Conservation (phyloP, 2,329 filamentous ascomycete genomes). For the Penicillium polonicum region DNA sequence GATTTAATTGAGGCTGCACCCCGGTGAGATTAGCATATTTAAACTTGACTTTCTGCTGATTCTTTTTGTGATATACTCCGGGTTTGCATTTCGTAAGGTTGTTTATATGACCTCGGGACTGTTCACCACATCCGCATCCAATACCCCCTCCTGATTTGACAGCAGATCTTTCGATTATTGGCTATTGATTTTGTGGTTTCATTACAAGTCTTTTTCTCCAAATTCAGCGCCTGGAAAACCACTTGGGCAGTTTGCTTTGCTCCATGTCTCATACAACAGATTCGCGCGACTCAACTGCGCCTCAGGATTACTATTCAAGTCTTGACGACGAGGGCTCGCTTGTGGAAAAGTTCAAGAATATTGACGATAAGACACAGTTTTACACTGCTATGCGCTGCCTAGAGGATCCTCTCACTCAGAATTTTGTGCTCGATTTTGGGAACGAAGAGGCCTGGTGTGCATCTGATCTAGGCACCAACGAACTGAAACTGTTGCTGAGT, state of each 20-base stretch:
- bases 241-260: background rate
- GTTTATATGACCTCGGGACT: background rate
- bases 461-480: constrained; percentile 36
- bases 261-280: constrained; percentile 15
- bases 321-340: constrained; percentile 23
- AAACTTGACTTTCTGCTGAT: background rate
- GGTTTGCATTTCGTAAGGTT: background rate
- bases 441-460: constrained; percentile 44
- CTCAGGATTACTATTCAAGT: constrained; percentile 36
- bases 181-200: background rate
- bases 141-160: background rate
- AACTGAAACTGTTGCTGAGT: constrained; percentile 36
- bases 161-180: background rate
- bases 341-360: constrained; percentile 34
- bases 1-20: background rate
- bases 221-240: background rate
- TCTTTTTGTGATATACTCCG: background rate
- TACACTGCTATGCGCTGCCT: constrained; percentile 29
- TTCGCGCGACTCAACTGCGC: constrained; percentile 11
- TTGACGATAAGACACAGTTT: constrained; percentile 39
- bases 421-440: constrained; percentile 47
- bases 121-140: background rate
- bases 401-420: constrained; percentile 32
- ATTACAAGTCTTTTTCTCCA: background rate
- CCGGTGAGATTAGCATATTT: background rate